Evolutionary conservation across 2,329 filamentous ascomycete genomes (phyloP).

Genomic region (Gyromitra esculenta): DNA sequence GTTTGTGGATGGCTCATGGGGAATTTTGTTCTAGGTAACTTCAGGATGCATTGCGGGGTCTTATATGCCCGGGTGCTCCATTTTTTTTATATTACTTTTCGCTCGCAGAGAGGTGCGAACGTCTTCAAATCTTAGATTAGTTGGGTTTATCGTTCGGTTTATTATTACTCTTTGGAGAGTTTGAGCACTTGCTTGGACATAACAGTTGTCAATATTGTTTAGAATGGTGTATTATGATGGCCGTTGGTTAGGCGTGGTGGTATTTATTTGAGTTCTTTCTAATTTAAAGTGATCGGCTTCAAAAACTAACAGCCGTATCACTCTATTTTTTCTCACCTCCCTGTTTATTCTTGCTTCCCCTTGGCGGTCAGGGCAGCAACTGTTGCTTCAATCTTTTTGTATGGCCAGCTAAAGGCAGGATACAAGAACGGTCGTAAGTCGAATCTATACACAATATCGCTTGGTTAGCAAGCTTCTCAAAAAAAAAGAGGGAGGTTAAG

Average conservation of each 20-base stretch:
- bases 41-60: constrained; percentile 7
- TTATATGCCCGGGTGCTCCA: constrained; percentile 8
- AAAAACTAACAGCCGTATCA: background rate
- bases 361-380: constrained; percentile 53
- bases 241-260: background rate
- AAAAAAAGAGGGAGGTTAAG: background rate
- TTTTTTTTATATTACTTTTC: constrained; percentile 18
- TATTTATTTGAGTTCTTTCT: background rate
- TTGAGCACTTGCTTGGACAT: background rate
- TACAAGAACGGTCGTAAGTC: constrained; percentile 63
- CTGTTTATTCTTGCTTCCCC: constrained; percentile 34
- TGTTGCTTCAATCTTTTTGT: constrained; percentile 62
- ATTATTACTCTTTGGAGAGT: background rate
- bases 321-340: background rate
- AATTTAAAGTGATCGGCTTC: background rate
- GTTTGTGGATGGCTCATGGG: constrained; percentile 27
- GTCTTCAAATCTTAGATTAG: constrained; percentile 12
- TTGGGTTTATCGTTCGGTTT: background rate
- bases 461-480: background rate
- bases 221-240: background rate
- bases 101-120: constrained; percentile 2
- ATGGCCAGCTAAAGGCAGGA: constrained; percentile 62
- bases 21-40: constrained; percentile 3
- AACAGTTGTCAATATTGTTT: background rate
- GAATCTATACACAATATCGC: constrained; percentile 45